Evolutionary conservation across 2,329 filamentous ascomycete species (phyloP).

Genomic region (Verticillium dahliae): DNA sequence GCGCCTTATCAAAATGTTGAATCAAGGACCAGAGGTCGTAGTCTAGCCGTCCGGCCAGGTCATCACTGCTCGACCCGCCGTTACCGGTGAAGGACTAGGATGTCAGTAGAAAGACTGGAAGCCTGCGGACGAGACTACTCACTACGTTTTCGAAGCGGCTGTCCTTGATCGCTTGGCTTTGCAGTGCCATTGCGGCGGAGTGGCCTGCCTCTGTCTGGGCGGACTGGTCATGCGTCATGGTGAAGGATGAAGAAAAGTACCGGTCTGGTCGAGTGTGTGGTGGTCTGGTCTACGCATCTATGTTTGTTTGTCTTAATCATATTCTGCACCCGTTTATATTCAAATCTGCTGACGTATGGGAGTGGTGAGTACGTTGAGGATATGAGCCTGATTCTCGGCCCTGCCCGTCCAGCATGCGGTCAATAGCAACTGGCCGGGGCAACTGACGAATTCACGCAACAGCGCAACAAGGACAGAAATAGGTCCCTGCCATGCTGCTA

Average conservation of each 20-base stretch:
- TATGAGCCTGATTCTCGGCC: not conserved
- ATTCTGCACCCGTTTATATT: not conserved
- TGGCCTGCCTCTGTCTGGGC: not conserved
- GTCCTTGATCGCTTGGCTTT: not conserved
- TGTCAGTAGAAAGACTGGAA: not conserved
- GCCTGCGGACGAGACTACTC: not conserved
- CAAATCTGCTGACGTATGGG: not conserved
- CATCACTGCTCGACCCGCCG: not conserved
- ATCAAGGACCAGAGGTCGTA: not conserved
- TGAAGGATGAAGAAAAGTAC: not conserved
- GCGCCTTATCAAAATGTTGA: not conserved
- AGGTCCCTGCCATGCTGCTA: not conserved
- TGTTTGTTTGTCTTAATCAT: too few species aligned
- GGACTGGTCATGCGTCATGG: not conserved
- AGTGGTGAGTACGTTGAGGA: not conserved
- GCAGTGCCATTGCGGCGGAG: not conserved
- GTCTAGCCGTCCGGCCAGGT: not conserved
- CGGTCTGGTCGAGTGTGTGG: too few species aligned
- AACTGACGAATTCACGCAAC: not conserved
- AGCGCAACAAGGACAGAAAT: not conserved
- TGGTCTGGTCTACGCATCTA: too few species aligned
- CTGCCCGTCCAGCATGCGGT: not conserved
- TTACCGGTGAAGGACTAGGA: not conserved
- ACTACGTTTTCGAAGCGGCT: not conserved
- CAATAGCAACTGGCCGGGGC: not conserved